These are phyloP conservation scores for Zychaea mexicana DNA, from an alignment of 371 early-diverging fungal species.

Conservation along the genomic window DNA sequence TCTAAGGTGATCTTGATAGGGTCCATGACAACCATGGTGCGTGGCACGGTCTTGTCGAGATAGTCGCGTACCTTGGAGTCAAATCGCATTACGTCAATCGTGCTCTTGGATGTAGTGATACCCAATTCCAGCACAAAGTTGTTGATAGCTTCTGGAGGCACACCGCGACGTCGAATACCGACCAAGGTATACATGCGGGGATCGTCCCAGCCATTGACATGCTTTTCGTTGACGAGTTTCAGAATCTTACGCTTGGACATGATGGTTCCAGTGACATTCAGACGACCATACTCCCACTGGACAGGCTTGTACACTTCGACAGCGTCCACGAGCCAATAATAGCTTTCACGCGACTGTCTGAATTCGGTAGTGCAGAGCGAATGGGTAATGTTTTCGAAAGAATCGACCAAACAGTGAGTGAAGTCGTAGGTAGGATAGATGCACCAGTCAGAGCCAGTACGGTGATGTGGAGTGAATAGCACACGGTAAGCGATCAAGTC, in stretches of 20 bases:
- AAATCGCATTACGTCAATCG: slow-evolving; percentile 90
- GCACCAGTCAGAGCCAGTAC: slow-evolving; percentile 94
- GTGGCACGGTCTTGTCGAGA: slow-evolving; percentile 89
- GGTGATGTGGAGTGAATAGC: slow-evolving; percentile 89
- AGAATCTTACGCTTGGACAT: slow-evolving; percentile 98
- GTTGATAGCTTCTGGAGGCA: slow-evolving; percentile 99
- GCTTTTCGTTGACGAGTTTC: slow-evolving; percentile 82
- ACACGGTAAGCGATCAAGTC: slow-evolving; percentile 99
- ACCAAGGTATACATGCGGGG: slow-evolving; percentile 98
- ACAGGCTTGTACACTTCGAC: slow-evolving; percentile 99
- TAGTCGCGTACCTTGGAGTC: slow-evolving; percentile 97
- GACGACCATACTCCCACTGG: slow-evolving; percentile 99
- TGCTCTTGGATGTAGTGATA: slow-evolving; percentile 89
- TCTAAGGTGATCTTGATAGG: slow-evolving; percentile 89
- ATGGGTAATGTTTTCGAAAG: slow-evolving; percentile 99
- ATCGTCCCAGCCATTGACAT: slow-evolving; percentile 97
- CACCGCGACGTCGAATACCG: slow-evolving; percentile 97
- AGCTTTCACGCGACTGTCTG: slow-evolving; percentile 91
- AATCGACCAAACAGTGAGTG: slow-evolving; percentile 99
- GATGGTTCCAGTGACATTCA: slow-evolving; percentile 96
- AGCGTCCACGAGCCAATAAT: slow-evolving; percentile 99
- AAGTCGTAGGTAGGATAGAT: slow-evolving; percentile 99
- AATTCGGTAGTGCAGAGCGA: slow-evolving; percentile 99
- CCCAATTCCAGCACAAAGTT: slow-evolving; percentile 95
- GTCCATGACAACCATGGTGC: slow-evolving; percentile 89